These are phyloP conservation scores for Lagenaria siceraria DNA, from an alignment of 306 rosid species.

Conservation along the genomic window DNA sequence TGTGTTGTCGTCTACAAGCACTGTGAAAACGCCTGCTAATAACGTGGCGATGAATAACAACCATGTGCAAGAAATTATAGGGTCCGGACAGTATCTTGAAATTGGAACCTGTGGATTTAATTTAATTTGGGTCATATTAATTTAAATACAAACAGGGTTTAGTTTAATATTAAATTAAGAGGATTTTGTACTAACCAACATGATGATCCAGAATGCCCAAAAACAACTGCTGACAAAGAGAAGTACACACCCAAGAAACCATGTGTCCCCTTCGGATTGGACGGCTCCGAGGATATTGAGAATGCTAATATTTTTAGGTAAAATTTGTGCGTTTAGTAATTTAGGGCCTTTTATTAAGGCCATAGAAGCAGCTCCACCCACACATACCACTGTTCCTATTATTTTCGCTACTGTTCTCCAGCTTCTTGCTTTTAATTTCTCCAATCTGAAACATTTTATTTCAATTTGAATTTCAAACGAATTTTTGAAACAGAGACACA, in stretches of 20 bases:
- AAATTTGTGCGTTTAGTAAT: constrained; percentile 19
- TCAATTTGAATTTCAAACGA: not conserved
- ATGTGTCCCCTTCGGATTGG: not conserved
- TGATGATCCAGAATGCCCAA: constrained; percentile 44
- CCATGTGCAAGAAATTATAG: constrained; percentile 42
- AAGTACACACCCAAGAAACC: constrained; percentile 37
- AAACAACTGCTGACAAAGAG: constrained; percentile 23
- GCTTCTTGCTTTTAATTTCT: constrained; percentile 26
- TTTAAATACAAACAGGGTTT: too few species aligned
- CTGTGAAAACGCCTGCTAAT: constrained; percentile 29
- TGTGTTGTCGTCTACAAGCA: constrained; percentile 24
- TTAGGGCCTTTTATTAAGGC: constrained; percentile 46
- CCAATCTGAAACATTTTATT: constrained; percentile 17
- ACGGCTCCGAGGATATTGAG: not conserved
- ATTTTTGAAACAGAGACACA: too few species aligned
- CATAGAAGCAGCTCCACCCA: constrained; percentile 36
- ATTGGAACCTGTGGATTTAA: constrained; percentile 34
- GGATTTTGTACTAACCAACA: constrained; percentile 19
- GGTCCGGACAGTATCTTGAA: constrained; percentile 46
- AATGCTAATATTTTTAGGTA: not conserved
- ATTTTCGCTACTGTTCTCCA: constrained; percentile 39
- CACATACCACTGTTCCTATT: constrained; percentile 38
- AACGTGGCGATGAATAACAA: constrained; percentile 43
- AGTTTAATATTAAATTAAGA: not conserved
- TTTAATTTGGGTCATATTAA: not conserved